phyloP scores from a whole-genome alignment of 257 asterid genomes.

The Fraxinus americana region DNA sequence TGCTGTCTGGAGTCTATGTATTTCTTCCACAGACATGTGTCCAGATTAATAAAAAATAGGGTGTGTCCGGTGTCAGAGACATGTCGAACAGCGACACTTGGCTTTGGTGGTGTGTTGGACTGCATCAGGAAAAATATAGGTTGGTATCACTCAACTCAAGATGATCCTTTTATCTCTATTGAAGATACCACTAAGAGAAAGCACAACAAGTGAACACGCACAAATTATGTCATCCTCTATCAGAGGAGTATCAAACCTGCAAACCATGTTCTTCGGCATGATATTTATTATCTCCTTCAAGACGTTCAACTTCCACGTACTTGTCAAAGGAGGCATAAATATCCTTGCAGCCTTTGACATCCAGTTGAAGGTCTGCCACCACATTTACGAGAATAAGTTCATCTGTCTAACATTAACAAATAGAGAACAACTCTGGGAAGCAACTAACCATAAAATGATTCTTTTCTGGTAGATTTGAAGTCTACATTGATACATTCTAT shows the following conservation, averaged over 20 bases:
- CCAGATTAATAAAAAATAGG: neutral
- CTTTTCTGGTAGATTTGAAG: conserved; percentile 63
- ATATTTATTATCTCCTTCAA: conserved; percentile 69
- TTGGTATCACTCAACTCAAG: neutral
- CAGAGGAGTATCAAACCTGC: conserved; percentile 41
- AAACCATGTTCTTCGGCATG: conserved; percentile 70
- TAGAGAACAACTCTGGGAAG: conserved; percentile 20
- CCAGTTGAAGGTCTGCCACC: conserved; percentile 66
- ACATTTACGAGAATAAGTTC: conserved; percentile 16
- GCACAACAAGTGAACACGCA: neutral
- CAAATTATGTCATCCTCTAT: conserved; percentile 1
- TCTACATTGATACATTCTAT: conserved; percentile 71
- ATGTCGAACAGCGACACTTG: neutral
- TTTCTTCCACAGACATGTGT: neutral
- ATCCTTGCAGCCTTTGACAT: conserved; percentile 66
- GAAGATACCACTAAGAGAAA: neutral
- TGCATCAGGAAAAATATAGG: conserved; percentile 2
- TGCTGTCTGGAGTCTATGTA: neutral
- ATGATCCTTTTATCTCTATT: neutral
- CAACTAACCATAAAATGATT: conserved; percentile 57
- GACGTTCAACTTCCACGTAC: conserved; percentile 67
- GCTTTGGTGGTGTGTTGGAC: neutral
- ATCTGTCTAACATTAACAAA: conserved; percentile 2
- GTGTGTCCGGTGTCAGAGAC: neutral
- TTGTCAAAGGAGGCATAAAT: conserved; percentile 69